Conservation (phyloP, 2,329 filamentous ascomycete species). For the Aureobasidium musti region DNA sequence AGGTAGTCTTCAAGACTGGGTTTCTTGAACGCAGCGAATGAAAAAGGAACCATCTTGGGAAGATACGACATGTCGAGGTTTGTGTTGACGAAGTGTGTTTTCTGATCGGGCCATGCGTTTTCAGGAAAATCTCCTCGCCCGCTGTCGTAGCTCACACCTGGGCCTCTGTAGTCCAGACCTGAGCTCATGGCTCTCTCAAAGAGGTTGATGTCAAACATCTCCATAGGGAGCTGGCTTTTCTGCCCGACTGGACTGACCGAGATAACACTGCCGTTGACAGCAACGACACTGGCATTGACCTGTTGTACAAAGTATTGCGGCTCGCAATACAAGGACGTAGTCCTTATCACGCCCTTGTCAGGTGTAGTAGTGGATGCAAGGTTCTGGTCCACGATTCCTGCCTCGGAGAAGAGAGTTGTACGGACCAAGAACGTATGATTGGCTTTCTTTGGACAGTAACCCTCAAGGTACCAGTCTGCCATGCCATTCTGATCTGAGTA, state of each 20-base stretch:
- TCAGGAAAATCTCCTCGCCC: not conserved
- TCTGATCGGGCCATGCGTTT: constrained; percentile 33
- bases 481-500: not conserved
- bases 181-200: constrained; percentile 45
- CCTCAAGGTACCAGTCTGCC: constrained; percentile 14
- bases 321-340: constrained; percentile 49
- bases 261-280: constrained; percentile 35
- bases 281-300: constrained; percentile 47
- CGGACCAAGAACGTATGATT: constrained; percentile 28
- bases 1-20: constrained; percentile 40
- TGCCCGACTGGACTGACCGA: constrained; percentile 31
- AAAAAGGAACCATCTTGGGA: constrained; percentile 44
- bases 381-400: not conserved
- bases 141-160: constrained; percentile 33
- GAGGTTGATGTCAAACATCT: constrained; percentile 44
- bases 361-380: not conserved
- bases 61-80: constrained; percentile 31
- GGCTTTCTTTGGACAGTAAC: not conserved
- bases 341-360: not conserved
- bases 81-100: constrained; percentile 27
- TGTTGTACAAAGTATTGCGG: constrained; percentile 50
- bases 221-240: constrained; percentile 34
- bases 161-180: constrained; percentile 30
- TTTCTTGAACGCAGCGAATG: constrained; percentile 39
- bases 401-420: not conserved